These are phyloP conservation scores for Rosa persica DNA, from an alignment of 306 rosid species.

Conservation along the genomic window DNA sequence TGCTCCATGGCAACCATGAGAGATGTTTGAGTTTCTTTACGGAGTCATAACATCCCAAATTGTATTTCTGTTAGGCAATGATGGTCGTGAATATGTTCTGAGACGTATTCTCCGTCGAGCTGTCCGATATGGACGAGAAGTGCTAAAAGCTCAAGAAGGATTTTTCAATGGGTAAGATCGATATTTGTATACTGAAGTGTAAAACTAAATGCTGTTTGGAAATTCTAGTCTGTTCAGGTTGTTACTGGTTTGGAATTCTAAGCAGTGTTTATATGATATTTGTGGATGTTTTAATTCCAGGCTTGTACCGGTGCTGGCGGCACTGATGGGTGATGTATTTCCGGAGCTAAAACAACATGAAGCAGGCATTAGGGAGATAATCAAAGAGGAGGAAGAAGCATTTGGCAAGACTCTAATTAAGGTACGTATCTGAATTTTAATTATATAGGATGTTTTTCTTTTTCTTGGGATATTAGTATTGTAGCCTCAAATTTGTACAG, in stretches of 20 bases:
- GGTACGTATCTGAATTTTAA: constrained; percentile 40
- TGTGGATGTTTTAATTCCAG: constrained; percentile 37
- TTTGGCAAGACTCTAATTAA: constrained; percentile 91
- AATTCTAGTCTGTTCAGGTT: not conserved
- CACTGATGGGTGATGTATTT: constrained; percentile 75
- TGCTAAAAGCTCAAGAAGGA: constrained; percentile 87
- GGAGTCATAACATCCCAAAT: constrained; percentile 9
- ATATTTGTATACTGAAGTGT: not conserved
- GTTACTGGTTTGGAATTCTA: not conserved
- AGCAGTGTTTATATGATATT: constrained; percentile 1
- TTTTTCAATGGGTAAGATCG: constrained; percentile 81
- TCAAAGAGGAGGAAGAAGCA: constrained; percentile 92
- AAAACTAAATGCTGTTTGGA: not conserved
- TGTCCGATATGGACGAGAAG: constrained; percentile 96
- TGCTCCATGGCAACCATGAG: not conserved
- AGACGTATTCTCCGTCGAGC: constrained; percentile 99
- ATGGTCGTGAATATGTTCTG: constrained; percentile 96
- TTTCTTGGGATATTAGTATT: not conserved
- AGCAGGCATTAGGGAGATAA: constrained; percentile 58
- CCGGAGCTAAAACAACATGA: constrained; percentile 79
- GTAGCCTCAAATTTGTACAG: not conserved
- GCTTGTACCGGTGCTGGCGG: constrained; percentile 67
- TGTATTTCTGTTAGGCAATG: constrained; percentile 64
- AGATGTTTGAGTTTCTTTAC: not conserved
- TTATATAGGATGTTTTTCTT: not conserved